Percentiles rank a stretch among this genome's conserved stretches.
These are phyloP conservation scores for Epichloe scottii DNA, from an alignment of 2,329 filamentous ascomycete species.

Conservation along the genomic window DNA sequence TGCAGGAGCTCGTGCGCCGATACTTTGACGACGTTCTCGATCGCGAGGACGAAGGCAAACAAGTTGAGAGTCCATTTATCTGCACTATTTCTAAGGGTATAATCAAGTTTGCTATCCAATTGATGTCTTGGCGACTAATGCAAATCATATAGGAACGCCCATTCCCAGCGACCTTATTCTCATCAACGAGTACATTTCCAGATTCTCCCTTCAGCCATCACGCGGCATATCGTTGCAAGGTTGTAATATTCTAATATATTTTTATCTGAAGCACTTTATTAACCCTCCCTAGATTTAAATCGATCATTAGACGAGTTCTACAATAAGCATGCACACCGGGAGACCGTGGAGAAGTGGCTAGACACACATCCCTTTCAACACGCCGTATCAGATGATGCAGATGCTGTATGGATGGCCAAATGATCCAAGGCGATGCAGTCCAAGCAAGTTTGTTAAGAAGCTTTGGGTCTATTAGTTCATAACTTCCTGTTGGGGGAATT, in stretches of 20 bases:
- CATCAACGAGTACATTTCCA: conserved; percentile 8
- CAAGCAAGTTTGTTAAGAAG: neutral
- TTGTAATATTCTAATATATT: neutral
- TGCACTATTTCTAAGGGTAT: conserved; percentile 9
- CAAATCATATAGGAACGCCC: conserved; percentile 2
- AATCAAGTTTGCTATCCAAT: neutral
- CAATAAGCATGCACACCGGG: conserved; percentile 2
- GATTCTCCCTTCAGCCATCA: conserved; percentile 11
- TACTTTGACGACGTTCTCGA: conserved; percentile 10
- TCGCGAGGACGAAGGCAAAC: conserved; percentile 3
- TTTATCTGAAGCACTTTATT: neutral
- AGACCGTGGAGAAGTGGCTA: conserved; percentile 5
- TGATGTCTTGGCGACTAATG: neutral
- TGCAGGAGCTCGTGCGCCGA: conserved; percentile 9
- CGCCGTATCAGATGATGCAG: conserved; percentile 7
- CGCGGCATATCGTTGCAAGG: conserved; percentile 10
- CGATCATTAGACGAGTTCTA: conserved; percentile 8
- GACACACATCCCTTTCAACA: conserved; percentile 5
- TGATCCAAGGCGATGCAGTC: neutral
- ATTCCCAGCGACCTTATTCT: conserved; percentile 8
- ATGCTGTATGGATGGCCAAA: neutral
- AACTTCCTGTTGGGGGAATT: too few species aligned
- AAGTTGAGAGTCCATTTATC: conserved; percentile 7
- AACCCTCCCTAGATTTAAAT: conserved; percentile 7
- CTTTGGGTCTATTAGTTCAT: too few species aligned